These are phyloP conservation scores for Closterium sp. DNA, from an alignment of 139 green algal genomes.

Conservation along the genomic window DNA sequence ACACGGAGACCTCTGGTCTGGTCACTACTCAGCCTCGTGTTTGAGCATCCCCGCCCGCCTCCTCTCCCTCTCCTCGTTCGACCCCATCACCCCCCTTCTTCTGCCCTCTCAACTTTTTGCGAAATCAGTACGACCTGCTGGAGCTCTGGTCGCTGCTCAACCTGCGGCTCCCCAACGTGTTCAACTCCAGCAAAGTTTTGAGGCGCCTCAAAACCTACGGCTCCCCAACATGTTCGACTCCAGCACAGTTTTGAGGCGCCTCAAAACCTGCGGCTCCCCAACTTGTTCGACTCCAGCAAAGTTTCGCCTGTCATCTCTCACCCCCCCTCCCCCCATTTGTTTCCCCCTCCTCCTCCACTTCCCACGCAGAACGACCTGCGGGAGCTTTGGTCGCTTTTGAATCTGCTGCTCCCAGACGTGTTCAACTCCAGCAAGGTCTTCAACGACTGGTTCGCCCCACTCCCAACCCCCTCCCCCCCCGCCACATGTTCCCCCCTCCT, in stretches of 20 bases:
- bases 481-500: too few relatives aligned
- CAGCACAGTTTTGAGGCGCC: background rate
- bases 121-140: background rate
- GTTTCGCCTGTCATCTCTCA: too few relatives aligned
- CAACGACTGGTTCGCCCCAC: slow-evolving; percentile 27
- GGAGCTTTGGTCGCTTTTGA: slow-evolving; percentile 85
- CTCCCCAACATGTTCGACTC: slow-evolving; percentile 69
- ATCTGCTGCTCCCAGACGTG: slow-evolving; percentile 82
- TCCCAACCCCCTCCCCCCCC: too few relatives aligned
- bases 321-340: too few relatives aligned
- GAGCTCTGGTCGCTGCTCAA: slow-evolving; percentile 86
- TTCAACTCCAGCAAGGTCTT: slow-evolving; percentile 20
- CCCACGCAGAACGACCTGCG: background rate
- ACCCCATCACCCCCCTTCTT: too few relatives aligned
- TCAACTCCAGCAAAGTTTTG: slow-evolving; percentile 1
- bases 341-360: too few relatives aligned
- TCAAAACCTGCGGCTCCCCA: slow-evolving; percentile 83
- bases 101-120: too few relatives aligned
- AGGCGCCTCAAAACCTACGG: slow-evolving; percentile 77
- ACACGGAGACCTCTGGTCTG: too few relatives aligned
- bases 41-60: too few relatives aligned
- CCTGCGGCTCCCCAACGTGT: slow-evolving; percentile 81
- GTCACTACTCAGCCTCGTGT: too few relatives aligned
- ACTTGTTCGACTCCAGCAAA: slow-evolving; percentile 53
- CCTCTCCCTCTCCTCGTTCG: too few relatives aligned